Percentiles rank a stretch among this genome's conserved stretches.
These are phyloP conservation scores for Rubus idaeus DNA, from an alignment of 306 rosid species.

Conservation along the genomic window DNA sequence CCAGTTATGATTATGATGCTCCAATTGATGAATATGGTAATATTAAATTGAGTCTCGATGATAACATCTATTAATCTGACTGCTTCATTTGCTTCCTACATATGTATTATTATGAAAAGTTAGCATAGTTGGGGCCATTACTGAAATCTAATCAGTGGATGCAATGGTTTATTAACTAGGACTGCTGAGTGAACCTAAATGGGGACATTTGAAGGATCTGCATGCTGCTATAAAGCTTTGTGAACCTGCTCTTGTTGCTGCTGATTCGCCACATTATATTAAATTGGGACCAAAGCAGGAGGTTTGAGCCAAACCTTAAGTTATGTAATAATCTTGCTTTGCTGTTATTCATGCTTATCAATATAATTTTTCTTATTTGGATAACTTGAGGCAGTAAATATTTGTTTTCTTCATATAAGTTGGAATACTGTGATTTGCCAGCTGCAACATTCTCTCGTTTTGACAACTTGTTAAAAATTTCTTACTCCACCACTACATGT, in stretches of 20 bases:
- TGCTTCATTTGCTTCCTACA: not conserved
- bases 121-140: not conserved
- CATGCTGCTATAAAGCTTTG: conserved; percentile 93
- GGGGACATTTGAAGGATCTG: conserved; percentile 97
- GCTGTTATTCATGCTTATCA: conserved; percentile 8
- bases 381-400: not conserved
- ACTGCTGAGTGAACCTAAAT: conserved; percentile 80
- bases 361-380: conserved; percentile 10
- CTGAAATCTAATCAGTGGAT: not conserved
- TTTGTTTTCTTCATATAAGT: not conserved
- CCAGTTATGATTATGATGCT: conserved; percentile 98
- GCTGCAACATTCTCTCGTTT: not conserved
- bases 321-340: conserved; percentile 6
- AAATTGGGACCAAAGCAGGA: conserved; percentile 92
- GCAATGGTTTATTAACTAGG: conserved; percentile 45
- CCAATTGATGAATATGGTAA: conserved; percentile 95
- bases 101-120: not conserved
- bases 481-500: not conserved
- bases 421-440: not conserved
- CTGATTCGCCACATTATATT: conserved; percentile 68
- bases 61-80: conserved; percentile 10
- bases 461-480: not conserved
- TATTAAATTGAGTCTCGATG: conserved; percentile 29
- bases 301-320: conserved; percentile 49
- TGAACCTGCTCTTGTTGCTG: conserved; percentile 84